Evolutionary conservation across 306 rosid species (phyloP).

Genomic region (Dalbergia cochinchinensis): DNA sequence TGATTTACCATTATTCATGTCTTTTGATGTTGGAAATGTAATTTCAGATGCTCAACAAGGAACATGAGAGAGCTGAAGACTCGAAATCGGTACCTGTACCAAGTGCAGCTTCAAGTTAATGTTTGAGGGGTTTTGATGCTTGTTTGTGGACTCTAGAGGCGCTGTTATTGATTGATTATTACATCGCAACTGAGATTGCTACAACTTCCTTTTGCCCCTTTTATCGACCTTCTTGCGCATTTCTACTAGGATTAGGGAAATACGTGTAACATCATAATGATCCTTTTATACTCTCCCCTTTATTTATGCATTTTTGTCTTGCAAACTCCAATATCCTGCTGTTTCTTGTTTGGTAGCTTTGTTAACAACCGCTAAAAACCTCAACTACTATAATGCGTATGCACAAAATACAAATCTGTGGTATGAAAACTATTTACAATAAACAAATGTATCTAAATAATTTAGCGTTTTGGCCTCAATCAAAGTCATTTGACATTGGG

Average conservation of each 20-base stretch:
- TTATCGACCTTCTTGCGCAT: conserved; percentile 24
- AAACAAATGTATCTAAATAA: no score
- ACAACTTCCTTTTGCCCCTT: neutral
- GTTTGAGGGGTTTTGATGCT: conserved; percentile 22
- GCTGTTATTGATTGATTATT: neutral
- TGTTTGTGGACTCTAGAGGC: neutral
- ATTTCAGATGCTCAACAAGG: conserved; percentile 67
- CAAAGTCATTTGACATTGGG: no score
- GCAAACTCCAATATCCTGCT: neutral
- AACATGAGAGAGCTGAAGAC: conserved; percentile 63
- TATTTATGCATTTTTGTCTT: conserved; percentile 23
- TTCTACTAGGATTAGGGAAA: conserved; percentile 44
- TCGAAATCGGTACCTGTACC: conserved; percentile 55
- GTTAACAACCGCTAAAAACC: conserved; percentile 36
- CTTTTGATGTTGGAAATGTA: conserved; percentile 33
- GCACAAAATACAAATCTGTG: no score
- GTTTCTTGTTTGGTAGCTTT: conserved; percentile 40
- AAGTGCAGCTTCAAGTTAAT: conserved; percentile 52
- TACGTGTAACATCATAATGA: conserved; percentile 39
- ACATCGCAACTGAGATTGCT: conserved; percentile 2
- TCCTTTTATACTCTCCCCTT: conserved; percentile 23
- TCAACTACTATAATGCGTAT: no score
- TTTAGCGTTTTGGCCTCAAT: no score
- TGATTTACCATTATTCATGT: conserved; percentile 24
- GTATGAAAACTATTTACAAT: no score